Evolutionary conservation across 768 basidiomycete species (phyloP).

Genomic region (Serendipita sp.): DNA sequence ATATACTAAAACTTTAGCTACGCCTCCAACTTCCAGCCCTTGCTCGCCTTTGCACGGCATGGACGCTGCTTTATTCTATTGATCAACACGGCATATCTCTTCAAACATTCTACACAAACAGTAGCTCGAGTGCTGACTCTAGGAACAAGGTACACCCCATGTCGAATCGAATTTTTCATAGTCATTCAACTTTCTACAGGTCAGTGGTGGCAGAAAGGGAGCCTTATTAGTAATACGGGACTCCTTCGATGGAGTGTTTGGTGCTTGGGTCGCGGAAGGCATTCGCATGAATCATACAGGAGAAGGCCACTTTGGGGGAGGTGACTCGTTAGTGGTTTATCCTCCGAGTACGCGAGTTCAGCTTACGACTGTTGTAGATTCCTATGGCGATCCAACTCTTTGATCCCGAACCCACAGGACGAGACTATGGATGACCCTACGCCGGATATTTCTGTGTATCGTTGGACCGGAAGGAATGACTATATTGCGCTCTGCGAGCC

Average conservation of each 20-base stretch:
- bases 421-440: constrained; percentile 22
- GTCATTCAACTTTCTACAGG: neutral
- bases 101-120: constrained; percentile 55
- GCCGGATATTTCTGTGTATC: constrained; percentile 41
- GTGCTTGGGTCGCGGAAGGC: constrained; percentile 70
- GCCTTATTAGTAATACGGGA: constrained; percentile 56
- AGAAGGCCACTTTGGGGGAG: constrained; percentile 70
- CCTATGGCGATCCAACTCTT: constrained; percentile 43
- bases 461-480: constrained; percentile 77
- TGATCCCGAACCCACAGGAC: constrained; percentile 8
- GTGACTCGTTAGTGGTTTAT: constrained; percentile 51
- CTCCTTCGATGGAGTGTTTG: constrained; percentile 50
- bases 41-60: constrained; percentile 47
- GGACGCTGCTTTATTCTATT: constrained; percentile 75
- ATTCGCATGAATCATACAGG: constrained; percentile 33
- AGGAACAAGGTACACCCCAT: neutral
- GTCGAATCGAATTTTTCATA: too few species aligned
- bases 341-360: neutral
- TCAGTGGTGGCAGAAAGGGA: constrained; percentile 21
- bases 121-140: neutral
- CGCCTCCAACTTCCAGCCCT: constrained; percentile 60
- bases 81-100: constrained; percentile 94
- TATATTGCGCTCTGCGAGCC: constrained; percentile 80
- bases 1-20: constrained; percentile 42
- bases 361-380: constrained; percentile 34